Evolutionary conservation across 495 filamentous ascomycete species (phyloP).

Genomic region (Aspergillus ostianus): DNA sequence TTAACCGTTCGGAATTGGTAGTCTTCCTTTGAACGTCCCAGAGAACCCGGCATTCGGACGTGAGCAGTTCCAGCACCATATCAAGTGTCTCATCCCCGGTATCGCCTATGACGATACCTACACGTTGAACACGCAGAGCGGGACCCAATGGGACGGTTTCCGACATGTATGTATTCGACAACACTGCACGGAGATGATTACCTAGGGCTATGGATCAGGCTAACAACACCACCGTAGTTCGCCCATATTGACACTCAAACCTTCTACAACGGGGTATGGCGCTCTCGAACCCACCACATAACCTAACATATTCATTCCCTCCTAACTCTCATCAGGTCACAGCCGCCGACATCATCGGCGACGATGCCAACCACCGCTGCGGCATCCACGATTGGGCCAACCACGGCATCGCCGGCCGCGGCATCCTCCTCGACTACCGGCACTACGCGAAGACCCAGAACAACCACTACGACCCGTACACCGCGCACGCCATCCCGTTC

Average conservation of each 20-base stretch:
- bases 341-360: slow-evolving; percentile 45
- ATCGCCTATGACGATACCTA: slow-evolving; percentile 61
- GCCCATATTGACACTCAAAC: slow-evolving; percentile 40
- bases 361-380: slow-evolving; percentile 45
- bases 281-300: not conserved
- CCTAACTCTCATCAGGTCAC: slow-evolving; percentile 29
- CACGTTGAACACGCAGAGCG: slow-evolving; percentile 67
- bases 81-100: slow-evolving; percentile 41
- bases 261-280: slow-evolving; percentile 52
- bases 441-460: slow-evolving; percentile 38
- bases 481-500: slow-evolving; percentile 58
- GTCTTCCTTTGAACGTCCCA: slow-evolving; percentile 55
- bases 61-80: slow-evolving; percentile 50
- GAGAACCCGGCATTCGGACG: slow-evolving; percentile 49
- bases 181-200: not conserved
- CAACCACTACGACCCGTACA: slow-evolving; percentile 55
- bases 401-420: slow-evolving; percentile 50
- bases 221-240: slow-evolving; percentile 24
- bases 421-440: slow-evolving; percentile 51
- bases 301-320: not conserved
- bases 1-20: slow-evolving; percentile 15
- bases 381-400: slow-evolving; percentile 46
- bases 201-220: not conserved
- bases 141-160: slow-evolving; percentile 75
- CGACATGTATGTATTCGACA: slow-evolving; percentile 47